A percentile compares a stretch with the other conserved stretches of the same genome.
Conservation (phyloP, 2,329 filamentous ascomycete species). For the Pseudogymnoascus sp. region DNA sequence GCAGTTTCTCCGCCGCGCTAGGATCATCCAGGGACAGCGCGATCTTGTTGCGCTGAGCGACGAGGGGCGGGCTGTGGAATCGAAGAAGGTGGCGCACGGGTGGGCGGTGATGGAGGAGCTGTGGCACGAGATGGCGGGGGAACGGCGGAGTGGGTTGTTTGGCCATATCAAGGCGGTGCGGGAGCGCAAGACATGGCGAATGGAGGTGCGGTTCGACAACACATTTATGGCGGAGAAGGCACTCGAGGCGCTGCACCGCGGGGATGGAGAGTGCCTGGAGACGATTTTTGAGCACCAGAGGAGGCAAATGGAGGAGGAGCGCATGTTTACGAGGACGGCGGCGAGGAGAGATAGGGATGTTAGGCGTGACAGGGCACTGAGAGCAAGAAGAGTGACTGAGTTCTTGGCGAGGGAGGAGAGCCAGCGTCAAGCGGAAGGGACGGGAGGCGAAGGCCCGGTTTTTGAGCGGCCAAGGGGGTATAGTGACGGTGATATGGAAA, state of each 20-base stretch:
- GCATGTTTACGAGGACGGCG: slow-evolving; percentile 15
- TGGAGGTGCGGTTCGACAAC: slow-evolving; percentile 37
- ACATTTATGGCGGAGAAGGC: slow-evolving; percentile 38
- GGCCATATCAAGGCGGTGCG: slow-evolving; percentile 29
- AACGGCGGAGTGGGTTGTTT: slow-evolving; percentile 17
- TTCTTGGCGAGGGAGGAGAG: background rate
- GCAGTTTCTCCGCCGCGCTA: slow-evolving; percentile 44
- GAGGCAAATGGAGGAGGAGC: slow-evolving; percentile 15
- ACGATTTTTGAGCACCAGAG: slow-evolving; percentile 20
- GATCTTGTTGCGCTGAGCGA: slow-evolving; percentile 32
- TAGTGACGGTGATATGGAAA: background rate
- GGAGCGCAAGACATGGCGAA: slow-evolving; percentile 33
- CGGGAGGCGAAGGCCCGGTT: background rate
- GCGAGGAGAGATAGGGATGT: background rate
- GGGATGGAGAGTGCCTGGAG: slow-evolving; percentile 35
- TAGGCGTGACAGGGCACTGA: background rate
- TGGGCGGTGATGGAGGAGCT: slow-evolving; percentile 37
- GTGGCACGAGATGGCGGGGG: slow-evolving; percentile 32
- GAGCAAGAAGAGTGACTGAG: background rate
- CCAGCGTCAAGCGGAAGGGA: background rate
- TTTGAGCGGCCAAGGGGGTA: background rate
- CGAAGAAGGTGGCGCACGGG: slow-evolving; percentile 31
- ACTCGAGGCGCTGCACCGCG: slow-evolving; percentile 33
- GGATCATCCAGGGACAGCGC: slow-evolving; percentile 49
- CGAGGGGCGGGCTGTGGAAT: slow-evolving; percentile 25